Conservation (phyloP, 31 red algal species). For the Bonnemaisonia californica region DNA sequence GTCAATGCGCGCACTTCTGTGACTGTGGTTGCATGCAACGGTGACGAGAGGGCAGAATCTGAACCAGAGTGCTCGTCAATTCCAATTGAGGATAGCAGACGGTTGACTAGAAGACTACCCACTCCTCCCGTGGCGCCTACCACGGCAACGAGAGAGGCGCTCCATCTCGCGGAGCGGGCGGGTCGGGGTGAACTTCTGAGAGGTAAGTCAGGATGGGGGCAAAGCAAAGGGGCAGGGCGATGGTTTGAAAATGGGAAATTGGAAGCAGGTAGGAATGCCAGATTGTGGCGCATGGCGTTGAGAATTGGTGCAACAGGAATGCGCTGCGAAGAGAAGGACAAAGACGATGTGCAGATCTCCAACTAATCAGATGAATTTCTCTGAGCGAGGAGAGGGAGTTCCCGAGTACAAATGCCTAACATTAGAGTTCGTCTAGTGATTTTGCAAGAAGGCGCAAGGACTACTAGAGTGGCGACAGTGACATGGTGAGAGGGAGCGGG, state of each 20-base stretch:
- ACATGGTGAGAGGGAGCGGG: too few species aligned
- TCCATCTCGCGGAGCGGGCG: slow-evolving; percentile 18
- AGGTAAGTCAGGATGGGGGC: not conserved
- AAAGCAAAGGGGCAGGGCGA: not conserved
- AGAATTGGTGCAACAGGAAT: not conserved
- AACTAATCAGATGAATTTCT: not conserved
- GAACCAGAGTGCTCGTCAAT: not conserved
- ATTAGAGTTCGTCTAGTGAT: too few species aligned
- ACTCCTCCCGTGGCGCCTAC: slow-evolving; percentile 44
- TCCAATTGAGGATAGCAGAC: slow-evolving; percentile 10
- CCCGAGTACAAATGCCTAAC: too few species aligned
- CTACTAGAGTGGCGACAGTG: too few species aligned
- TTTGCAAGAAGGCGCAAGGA: too few species aligned
- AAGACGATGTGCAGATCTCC: not conserved
- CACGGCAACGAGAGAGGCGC: slow-evolving; percentile 16
- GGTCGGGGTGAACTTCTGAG: too few species aligned
- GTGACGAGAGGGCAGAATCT: not conserved
- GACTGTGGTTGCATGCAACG: not conserved
- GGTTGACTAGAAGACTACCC: slow-evolving; percentile 23
- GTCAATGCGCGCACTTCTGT: slow-evolving; percentile 20
- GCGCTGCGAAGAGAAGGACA: not conserved
- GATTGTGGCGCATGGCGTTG: not conserved
- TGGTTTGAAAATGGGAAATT: not conserved
- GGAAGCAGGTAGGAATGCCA: not conserved
- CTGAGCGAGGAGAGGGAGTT: not conserved